A percentile compares a stretch with the other conserved stretches of the same genome.
These are phyloP conservation scores for Avena eriantha DNA, from an alignment of 176 grass and related monocot species.

Conservation along the genomic window DNA sequence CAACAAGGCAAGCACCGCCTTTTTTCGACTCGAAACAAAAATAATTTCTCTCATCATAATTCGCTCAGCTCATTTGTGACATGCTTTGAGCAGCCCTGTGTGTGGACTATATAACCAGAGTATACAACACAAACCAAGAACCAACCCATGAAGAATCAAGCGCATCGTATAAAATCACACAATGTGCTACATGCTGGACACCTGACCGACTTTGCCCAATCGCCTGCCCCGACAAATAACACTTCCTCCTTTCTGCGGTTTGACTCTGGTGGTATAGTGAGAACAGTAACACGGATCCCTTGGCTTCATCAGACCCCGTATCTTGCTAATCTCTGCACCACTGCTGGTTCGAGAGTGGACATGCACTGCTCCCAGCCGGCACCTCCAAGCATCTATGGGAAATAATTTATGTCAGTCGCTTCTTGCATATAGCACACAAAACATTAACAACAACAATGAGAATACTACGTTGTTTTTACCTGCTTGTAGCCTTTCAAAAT, in stretches of 20 bases:
- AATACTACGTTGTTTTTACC: background rate
- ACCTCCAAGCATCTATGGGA: conserved; percentile 65
- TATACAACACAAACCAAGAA: background rate
- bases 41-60: background rate
- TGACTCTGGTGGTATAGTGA: background rate
- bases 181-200: background rate
- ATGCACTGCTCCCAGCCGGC: conserved; percentile 87
- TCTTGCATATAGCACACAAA: background rate
- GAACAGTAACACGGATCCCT: background rate
- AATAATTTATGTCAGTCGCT: background rate
- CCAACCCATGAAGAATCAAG: conserved; percentile 16
- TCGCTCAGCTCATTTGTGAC: conserved; percentile 15
- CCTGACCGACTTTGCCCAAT: background rate
- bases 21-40: background rate
- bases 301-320: conserved; percentile 58
- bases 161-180: conserved; percentile 8
- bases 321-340: conserved; percentile 71
- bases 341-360: conserved; percentile 63
- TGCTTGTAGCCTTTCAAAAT: conserved; percentile 15
- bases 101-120: conserved; percentile 5
- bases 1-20: background rate
- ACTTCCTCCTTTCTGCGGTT: background rate
- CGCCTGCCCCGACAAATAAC: background rate
- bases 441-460: background rate
- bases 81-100: background rate